Evolutionary conservation across 768 basidiomycete species (phyloP).

Genomic region (Leccinellum rugosiceps): DNA sequence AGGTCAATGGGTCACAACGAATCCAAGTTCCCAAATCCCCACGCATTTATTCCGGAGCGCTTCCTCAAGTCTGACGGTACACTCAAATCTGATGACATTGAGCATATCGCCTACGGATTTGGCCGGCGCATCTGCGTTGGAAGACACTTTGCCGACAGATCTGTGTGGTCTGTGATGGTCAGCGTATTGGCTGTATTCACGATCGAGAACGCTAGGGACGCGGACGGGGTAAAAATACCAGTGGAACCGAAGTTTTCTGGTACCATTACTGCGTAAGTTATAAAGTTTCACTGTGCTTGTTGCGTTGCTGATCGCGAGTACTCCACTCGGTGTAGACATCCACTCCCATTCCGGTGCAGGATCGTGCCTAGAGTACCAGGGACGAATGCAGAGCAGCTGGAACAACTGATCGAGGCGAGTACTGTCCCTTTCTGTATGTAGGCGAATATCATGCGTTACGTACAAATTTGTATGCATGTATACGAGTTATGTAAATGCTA

Average conservation of each 20-base stretch:
- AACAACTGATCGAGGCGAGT: slow-evolving; percentile 12
- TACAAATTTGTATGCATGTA: too few relatives aligned
- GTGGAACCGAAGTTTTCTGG: slow-evolving; percentile 10
- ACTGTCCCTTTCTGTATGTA: slow-evolving; percentile 1
- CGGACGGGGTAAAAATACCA: slow-evolving; percentile 17
- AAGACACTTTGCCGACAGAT: slow-evolving; percentile 24
- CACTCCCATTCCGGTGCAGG: slow-evolving; percentile 16
- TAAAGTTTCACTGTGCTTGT: not conserved
- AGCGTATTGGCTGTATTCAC: slow-evolving; percentile 17
- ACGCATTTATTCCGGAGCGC: slow-evolving; percentile 39
- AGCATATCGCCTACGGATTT: slow-evolving; percentile 23
- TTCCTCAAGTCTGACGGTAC: slow-evolving; percentile 32
- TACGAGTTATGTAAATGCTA: not conserved
- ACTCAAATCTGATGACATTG: slow-evolving; percentile 11
- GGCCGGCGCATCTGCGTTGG: slow-evolving; percentile 32
- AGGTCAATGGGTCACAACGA: slow-evolving; percentile 25
- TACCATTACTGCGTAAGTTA: slow-evolving; percentile 12
- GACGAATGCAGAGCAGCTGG: slow-evolving; percentile 7
- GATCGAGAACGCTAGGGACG: slow-evolving; percentile 16
- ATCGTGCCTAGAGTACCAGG: slow-evolving; percentile 10
- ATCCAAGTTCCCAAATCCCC: slow-evolving; percentile 36
- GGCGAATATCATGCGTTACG: not conserved
- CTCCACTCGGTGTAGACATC: slow-evolving; percentile 1
- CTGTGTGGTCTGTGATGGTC: slow-evolving; percentile 23
- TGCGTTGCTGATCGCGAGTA: not conserved